Conservation (phyloP, 129 eudicot species). For the Escallonia herrerae region DNA sequence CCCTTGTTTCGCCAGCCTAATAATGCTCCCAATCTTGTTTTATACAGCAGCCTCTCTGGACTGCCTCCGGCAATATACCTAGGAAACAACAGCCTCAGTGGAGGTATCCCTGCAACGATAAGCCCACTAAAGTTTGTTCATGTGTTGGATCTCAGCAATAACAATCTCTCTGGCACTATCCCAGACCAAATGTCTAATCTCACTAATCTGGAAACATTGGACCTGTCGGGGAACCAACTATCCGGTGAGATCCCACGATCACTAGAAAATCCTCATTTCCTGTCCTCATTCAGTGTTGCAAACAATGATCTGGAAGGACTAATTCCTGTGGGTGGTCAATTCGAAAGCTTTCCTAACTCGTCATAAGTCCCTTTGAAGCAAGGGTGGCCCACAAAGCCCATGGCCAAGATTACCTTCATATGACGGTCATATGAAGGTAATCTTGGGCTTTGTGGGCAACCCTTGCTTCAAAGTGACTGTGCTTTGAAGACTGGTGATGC, state of each 20-base stretch:
- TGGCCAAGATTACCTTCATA: no score
- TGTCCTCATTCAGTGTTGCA: conserved; percentile 29
- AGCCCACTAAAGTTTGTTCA: conserved; percentile 21
- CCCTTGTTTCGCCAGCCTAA: conserved; percentile 15
- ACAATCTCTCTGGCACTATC: conserved; percentile 24
- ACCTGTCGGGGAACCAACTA: conserved; percentile 16
- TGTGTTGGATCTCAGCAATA: conserved; percentile 24
- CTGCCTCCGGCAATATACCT: conserved; percentile 21
- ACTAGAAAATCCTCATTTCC: conserved; percentile 18
- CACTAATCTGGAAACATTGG: conserved; percentile 20
- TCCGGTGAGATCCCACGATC: conserved; percentile 23
- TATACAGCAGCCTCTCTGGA: conserved; percentile 1
- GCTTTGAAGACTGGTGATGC: background rate
- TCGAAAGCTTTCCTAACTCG: conserved; percentile 12
- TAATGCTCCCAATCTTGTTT: conserved; percentile 4
- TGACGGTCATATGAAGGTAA: conserved; percentile 17
- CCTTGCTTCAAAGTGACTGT: background rate
- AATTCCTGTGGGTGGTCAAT: conserved; percentile 19
- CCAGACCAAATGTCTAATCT: conserved; percentile 26
- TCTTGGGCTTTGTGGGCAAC: conserved; percentile 16
- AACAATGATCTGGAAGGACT: conserved; percentile 21
- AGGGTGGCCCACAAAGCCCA: no score
- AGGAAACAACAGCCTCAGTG: conserved; percentile 21
- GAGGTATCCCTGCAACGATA: conserved; percentile 27
- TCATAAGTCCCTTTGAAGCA: no score